phyloP scores from a whole-genome alignment of 2,329 filamentous ascomycete species.

The Neoarthrinium moseri region DNA sequence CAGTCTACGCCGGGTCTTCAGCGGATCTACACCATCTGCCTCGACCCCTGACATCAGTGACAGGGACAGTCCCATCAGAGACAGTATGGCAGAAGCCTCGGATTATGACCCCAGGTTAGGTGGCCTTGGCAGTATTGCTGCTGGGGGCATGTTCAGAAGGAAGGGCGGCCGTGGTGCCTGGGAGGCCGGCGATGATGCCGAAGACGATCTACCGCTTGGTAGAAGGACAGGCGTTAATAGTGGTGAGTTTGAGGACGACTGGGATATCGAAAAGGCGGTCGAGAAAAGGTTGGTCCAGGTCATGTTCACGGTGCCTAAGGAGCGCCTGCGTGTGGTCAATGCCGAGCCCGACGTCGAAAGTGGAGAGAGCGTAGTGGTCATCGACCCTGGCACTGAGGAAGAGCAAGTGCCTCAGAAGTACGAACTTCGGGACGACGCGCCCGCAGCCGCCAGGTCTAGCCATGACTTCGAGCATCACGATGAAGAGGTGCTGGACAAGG shows the following conservation, averaged over 20 bases:
- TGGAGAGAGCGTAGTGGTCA: constrained; percentile 39
- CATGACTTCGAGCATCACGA: neutral
- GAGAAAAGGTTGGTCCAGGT: constrained; percentile 73
- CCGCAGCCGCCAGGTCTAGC: neutral
- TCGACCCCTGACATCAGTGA: constrained; percentile 20
- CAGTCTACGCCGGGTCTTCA: constrained; percentile 64
- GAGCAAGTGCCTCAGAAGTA: constrained; percentile 2
- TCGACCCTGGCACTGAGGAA: constrained; percentile 35
- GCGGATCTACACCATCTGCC: constrained; percentile 36
- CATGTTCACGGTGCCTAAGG: constrained; percentile 92
- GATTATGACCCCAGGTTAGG: constrained; percentile 45
- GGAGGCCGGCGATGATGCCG: constrained; percentile 35
- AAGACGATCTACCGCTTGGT: constrained; percentile 3
- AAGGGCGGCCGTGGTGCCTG: constrained; percentile 57
- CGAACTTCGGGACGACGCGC: neutral
- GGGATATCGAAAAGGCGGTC: constrained; percentile 74
- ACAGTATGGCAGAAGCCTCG: constrained; percentile 30
- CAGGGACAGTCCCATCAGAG: constrained; percentile 26
- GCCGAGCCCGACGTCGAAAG: constrained; percentile 55
- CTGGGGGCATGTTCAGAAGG: constrained; percentile 44
- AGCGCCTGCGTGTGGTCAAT: constrained; percentile 87
- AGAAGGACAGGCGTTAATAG: constrained; percentile 10
- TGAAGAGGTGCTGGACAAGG: constrained; percentile 8
- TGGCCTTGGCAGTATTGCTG: constrained; percentile 43
- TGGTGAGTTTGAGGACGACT: constrained; percentile 61